Percentiles rank a stretch among this genome's conserved stretches.
Conservation (phyloP, 2,329 filamentous ascomycete species). For the Phyllosticta citriasiana region DNA sequence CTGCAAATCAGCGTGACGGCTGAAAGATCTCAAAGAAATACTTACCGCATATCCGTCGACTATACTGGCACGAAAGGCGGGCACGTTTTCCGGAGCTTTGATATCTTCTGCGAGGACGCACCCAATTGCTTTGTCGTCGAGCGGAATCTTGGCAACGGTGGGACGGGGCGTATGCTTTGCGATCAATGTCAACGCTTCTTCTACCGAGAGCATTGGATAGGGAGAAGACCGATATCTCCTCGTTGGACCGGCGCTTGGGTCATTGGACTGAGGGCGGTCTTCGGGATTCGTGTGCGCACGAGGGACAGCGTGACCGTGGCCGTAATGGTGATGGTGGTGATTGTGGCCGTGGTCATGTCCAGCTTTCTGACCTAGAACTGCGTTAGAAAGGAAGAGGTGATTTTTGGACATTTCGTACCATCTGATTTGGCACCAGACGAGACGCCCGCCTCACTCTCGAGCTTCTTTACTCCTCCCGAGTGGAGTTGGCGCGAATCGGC, state of each 20-base stretch:
- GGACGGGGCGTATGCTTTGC: constrained; percentile 60
- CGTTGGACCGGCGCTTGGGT: constrained; percentile 49
- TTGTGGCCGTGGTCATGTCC: constrained; percentile 42
- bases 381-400: background rate
- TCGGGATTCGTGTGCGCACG: constrained; percentile 62
- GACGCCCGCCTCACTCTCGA: constrained; percentile 75
- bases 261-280: constrained; percentile 48
- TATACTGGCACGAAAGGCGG: constrained; percentile 89
- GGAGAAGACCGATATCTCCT: constrained; percentile 75
- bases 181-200: constrained; percentile 67
- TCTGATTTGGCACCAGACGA: constrained; percentile 15
- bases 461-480: constrained; percentile 66
- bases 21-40: background rate
- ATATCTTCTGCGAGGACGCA: constrained; percentile 77
- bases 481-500: constrained; percentile 73
- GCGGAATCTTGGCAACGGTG: constrained; percentile 45
- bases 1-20: background rate
- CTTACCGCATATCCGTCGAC: constrained; percentile 79
- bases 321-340: constrained; percentile 33
- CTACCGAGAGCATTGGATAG: constrained; percentile 82
- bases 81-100: constrained; percentile 69
- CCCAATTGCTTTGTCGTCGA: constrained; percentile 59
- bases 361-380: background rate
- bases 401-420: constrained; percentile 13
- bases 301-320: constrained; percentile 41